Evolutionary conservation across 1,139 yeast genomes (phyloP), one percentile per base, ranked within the genome.

Genomic region (Kodamaea sp.): DNA sequence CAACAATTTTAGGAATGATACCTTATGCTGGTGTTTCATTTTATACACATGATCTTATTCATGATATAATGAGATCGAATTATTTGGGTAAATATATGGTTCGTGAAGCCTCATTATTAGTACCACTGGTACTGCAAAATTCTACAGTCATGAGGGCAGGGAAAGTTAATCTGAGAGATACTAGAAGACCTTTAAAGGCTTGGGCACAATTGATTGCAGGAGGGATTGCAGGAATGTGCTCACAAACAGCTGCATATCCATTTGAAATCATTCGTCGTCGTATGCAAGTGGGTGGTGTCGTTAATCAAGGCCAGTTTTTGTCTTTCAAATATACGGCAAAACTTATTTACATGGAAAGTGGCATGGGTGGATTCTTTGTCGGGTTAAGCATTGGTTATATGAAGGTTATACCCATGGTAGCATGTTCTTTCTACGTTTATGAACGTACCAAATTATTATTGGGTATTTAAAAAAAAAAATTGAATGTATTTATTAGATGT

Each of bases 21-120:
- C 98, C 98, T 1, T 92, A 92, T 58, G 98, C 99, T 1, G 99
- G 99, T 8, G 97, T 90, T 2, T 86, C 96, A 1, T 92, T 92
- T 55, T 86, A 90, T 65, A 86, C 96, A 3, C 97, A 92, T 60
- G 99, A 92, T 62, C 62, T 81, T 42, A 72, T 90, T 44, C 97
- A 90, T 60, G 99, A 92, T 62, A 58, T 90, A 2, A 78, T 92
- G 55, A 71, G 96, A 45, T 70, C 83, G 10, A 68, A 70, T 20
- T 46, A 53, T 11, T 59, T 88, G 8, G 68, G 80, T 2, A 65
- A 68, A 10, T 77, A 78, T 48, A 79, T 95, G 0, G 84, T 87
- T 12, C 57, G 60, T 35, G 47, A 45, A 12, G 25, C 32, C 8
- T 24, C 44, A 10, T 32, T 42, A 4, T 15, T 15, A 4, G 3